Conservation (phyloP, 257 asterid species). For the Verbascum thapsus region DNA sequence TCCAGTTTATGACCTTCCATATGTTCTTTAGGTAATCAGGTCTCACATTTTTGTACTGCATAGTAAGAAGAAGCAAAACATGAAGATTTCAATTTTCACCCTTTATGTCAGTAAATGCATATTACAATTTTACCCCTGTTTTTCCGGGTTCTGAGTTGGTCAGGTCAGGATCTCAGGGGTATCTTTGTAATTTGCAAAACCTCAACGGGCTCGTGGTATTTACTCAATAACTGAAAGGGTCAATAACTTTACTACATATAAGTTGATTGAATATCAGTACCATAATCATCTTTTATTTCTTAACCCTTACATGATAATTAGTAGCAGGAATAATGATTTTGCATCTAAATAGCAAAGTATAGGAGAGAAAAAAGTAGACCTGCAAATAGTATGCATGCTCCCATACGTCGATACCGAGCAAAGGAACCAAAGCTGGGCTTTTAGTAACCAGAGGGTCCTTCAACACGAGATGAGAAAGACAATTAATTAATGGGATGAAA, state of each 20-base stretch:
- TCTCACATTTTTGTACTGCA: slow-evolving; percentile 84
- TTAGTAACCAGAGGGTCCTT: slow-evolving; percentile 82
- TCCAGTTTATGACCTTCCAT: slow-evolving; percentile 86
- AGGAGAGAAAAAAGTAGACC: slow-evolving; percentile 37
- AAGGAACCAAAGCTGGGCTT: slow-evolving; percentile 69
- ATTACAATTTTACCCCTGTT: too few relatives aligned
- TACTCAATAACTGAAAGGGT: too few relatives aligned
- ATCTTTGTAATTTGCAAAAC: too few relatives aligned
- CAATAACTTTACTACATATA: neutral
- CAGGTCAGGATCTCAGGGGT: neutral
- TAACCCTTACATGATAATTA: neutral
- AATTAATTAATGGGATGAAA: neutral
- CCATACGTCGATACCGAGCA: slow-evolving; percentile 84
- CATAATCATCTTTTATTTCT: neutral
- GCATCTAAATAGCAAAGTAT: neutral
- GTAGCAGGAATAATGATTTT: slow-evolving; percentile 3
- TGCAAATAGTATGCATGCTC: slow-evolving; percentile 88
- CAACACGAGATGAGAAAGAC: slow-evolving; percentile 7
- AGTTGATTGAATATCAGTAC: neutral
- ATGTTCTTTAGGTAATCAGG: slow-evolving; percentile 78
- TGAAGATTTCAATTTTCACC: too few relatives aligned
- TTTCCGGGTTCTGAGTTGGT: too few relatives aligned
- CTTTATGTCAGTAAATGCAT: too few relatives aligned
- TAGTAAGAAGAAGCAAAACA: neutral
- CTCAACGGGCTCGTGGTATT: too few relatives aligned